A percentile compares a stretch with the other conserved stretches of the same genome.
phyloP scores from a whole-genome alignment of 2,329 filamentous ascomycete species.

The Lecanosticta acicola region DNA sequence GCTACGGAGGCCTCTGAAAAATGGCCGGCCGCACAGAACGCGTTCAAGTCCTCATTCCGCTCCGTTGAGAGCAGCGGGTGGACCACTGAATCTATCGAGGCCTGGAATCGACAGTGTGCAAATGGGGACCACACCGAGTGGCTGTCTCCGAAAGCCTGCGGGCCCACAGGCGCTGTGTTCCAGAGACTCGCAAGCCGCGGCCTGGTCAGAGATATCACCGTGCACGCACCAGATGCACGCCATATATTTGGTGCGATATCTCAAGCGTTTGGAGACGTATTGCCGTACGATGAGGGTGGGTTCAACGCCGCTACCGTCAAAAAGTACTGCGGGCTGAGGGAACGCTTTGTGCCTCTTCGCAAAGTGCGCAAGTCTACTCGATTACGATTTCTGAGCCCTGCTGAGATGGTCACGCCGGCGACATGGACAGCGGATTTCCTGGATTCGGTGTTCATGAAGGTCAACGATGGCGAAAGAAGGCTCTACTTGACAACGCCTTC shows the following conservation, averaged over 20 bases:
- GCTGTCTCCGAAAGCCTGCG: slow-evolving; percentile 64
- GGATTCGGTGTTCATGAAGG: slow-evolving; percentile 66
- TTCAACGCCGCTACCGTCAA: slow-evolving; percentile 31
- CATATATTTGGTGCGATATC: slow-evolving; percentile 62
- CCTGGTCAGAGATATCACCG: slow-evolving; percentile 58
- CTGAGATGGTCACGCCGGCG: slow-evolving; percentile 67
- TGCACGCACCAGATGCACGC: slow-evolving; percentile 59
- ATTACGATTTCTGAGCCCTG: slow-evolving; percentile 62
- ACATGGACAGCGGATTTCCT: slow-evolving; percentile 69
- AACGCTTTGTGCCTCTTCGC: slow-evolving; percentile 67
- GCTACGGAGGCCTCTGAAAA: slow-evolving; percentile 42
- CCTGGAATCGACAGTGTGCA: slow-evolving; percentile 40
- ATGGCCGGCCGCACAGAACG: slow-evolving; percentile 38
- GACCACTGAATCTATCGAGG: slow-evolving; percentile 45
- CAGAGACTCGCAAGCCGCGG: slow-evolving; percentile 70
- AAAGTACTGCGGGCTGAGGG: slow-evolving; percentile 57
- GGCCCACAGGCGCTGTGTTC: slow-evolving; percentile 57
- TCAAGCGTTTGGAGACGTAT: slow-evolving; percentile 54
- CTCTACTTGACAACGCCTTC: slow-evolving; percentile 72
- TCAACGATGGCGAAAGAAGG: slow-evolving; percentile 54
- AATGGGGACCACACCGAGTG: slow-evolving; percentile 46
- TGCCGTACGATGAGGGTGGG: slow-evolving; percentile 13
- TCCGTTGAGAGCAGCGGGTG: slow-evolving; percentile 39
- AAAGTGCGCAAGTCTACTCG: slow-evolving; percentile 70
- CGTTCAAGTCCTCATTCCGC: slow-evolving; percentile 23